Evolutionary conservation across 2,329 filamentous ascomycete species (phyloP).

Genomic region (Fusarium secorum): DNA sequence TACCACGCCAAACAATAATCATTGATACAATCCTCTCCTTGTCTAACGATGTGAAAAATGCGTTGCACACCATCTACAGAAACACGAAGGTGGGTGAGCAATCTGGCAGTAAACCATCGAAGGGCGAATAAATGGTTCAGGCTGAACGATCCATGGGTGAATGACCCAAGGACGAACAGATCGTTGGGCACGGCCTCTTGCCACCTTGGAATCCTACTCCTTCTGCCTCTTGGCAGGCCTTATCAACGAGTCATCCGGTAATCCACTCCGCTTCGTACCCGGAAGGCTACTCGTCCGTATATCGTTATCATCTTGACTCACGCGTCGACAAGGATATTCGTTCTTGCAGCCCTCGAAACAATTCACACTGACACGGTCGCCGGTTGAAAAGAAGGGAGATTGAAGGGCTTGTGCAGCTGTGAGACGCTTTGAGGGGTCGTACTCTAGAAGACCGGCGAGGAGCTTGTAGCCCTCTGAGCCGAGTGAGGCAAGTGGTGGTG

Average conservation of each 20-base stretch:
- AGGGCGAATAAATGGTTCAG: neutral
- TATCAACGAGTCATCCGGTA: conserved; percentile 81
- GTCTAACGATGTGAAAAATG: neutral
- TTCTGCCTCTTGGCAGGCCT: conserved; percentile 69
- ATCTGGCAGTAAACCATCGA: neutral
- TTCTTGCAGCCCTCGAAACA: conserved; percentile 91
- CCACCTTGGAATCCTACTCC: conserved; percentile 48
- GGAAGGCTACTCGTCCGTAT: conserved; percentile 89
- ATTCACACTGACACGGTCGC: conserved; percentile 76
- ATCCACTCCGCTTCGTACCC: conserved; percentile 86
- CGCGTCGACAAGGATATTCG: conserved; percentile 88
- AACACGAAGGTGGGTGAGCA: neutral
- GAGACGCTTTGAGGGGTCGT: conserved; percentile 87
- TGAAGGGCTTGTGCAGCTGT: conserved; percentile 89
- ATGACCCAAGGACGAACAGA: neutral
- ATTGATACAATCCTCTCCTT: neutral
- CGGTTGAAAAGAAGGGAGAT: conserved; percentile 85
- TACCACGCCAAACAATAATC: neutral
- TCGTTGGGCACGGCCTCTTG: neutral
- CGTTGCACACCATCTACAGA: neutral
- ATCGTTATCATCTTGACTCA: conserved; percentile 95
- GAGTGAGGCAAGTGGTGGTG: conserved; percentile 63
- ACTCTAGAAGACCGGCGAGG: conserved; percentile 84
- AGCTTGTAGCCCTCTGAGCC: conserved; percentile 83
- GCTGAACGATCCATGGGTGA: neutral